Percentiles rank a stretch among this genome's conserved stretches.
phyloP scores from a whole-genome alignment of 75 land plant genomes.

The Picea glauca region DNA sequence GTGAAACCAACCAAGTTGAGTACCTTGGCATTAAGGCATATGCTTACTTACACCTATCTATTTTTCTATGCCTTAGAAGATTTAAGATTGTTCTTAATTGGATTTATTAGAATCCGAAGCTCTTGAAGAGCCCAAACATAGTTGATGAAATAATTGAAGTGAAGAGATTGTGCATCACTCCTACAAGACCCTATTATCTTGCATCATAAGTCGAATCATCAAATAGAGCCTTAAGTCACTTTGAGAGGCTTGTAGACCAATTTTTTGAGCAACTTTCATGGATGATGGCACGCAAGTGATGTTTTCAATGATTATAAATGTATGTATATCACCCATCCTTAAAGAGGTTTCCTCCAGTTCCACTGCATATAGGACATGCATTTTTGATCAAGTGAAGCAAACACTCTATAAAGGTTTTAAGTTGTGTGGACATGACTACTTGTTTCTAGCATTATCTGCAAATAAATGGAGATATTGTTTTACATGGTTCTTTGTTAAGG shows the following conservation, averaged over 20 bases:
- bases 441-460: too few species aligned
- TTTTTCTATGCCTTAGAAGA: slow-evolving; percentile 50
- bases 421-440: too few species aligned
- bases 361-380: too few species aligned
- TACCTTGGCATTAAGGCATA: slow-evolving; percentile 46
- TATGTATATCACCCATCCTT: slow-evolving; percentile 43
- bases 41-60: slow-evolving; percentile 48
- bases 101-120: slow-evolving; percentile 48
- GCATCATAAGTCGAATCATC: slow-evolving; percentile 82
- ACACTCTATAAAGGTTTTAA: too few species aligned
- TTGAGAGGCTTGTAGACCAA: slow-evolving; percentile 42
- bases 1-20: slow-evolving; percentile 7
- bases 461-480: slow-evolving; percentile 15
- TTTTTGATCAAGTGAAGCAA: too few species aligned
- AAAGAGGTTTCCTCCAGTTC: too few species aligned
- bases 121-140: slow-evolving; percentile 17
- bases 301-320: slow-evolving; percentile 22
- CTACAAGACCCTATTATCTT: slow-evolving; percentile 81
- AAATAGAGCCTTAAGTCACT: slow-evolving; percentile 74
- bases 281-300: slow-evolving; percentile 20
- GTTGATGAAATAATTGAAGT: slow-evolving; percentile 47
- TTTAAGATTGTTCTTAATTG: slow-evolving; percentile 58
- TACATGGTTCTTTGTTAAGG: too few species aligned
- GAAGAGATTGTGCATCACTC: slow-evolving; percentile 73
- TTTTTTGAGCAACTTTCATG: slow-evolving; percentile 74